Evolutionary conservation across 805 yeast genomes (phyloP).

Genomic region (Ogataea haglerorum): DNA sequence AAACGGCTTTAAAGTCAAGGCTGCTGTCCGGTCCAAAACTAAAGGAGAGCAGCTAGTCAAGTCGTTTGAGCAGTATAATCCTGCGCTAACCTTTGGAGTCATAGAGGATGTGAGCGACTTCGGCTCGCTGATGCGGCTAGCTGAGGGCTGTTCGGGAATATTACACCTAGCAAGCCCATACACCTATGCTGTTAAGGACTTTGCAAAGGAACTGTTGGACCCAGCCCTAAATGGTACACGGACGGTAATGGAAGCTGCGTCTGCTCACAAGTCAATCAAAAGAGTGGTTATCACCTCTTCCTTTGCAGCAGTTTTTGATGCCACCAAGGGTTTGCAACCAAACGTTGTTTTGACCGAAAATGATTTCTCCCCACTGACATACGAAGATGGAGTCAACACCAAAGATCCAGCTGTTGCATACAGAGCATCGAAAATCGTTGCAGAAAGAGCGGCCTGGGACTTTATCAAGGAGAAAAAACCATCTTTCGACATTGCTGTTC

Average conservation of each 20-base stretch:
- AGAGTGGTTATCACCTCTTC: conserved; percentile 54
- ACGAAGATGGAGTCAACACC: conserved; percentile 41
- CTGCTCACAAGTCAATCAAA: conserved; percentile 38
- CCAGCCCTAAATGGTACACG: conserved; percentile 59
- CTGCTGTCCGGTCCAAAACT: conserved; percentile 40
- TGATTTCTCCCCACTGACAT: conserved; percentile 51
- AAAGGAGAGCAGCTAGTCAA: conserved; percentile 20
- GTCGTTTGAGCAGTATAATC: conserved; percentile 28
- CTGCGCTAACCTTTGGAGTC: conserved; percentile 36
- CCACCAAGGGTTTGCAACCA: conserved; percentile 35
- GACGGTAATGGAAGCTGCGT: conserved; percentile 48
- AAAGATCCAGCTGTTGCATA: conserved; percentile 43
- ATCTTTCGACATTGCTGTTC: conserved; percentile 41
- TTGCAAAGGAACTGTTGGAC: conserved; percentile 46
- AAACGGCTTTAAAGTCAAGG: conserved; percentile 41
- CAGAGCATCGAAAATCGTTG: conserved; percentile 57
- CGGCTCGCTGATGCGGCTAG: conserved; percentile 39
- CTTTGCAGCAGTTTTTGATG: conserved; percentile 42
- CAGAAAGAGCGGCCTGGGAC: conserved; percentile 62
- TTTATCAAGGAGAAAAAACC: conserved; percentile 37
- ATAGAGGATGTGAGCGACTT: conserved; percentile 46
- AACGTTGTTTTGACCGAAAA: conserved; percentile 40
- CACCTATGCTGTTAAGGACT: conserved; percentile 39
- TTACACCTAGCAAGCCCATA: conserved; percentile 64
- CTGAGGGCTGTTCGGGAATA: conserved; percentile 51